Conservation (phyloP, 2,329 filamentous ascomycete species). For the Triangularia setosa region DNA sequence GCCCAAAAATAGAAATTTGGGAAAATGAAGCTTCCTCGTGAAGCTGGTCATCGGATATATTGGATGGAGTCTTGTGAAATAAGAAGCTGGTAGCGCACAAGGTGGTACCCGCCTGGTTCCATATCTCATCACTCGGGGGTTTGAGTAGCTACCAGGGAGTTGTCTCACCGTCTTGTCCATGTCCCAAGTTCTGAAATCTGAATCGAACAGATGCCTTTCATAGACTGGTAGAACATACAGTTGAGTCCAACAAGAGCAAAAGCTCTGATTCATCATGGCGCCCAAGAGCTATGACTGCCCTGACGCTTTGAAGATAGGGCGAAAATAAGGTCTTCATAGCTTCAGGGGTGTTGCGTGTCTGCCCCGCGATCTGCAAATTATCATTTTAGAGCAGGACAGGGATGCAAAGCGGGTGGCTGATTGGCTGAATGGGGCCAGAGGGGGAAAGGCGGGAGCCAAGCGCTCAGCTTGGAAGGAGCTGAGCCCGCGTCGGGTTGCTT, state of each 20-base stretch:
- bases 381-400: neutral
- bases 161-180: neutral
- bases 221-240: neutral
- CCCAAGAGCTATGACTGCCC: neutral
- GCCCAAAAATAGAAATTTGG: neutral
- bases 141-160: neutral
- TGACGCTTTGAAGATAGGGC: neutral
- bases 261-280: neutral
- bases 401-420: neutral
- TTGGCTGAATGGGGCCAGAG: conserved; percentile 7
- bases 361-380: conserved; percentile 6
- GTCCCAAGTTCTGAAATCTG: neutral
- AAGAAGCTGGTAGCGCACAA: conserved; percentile 3
- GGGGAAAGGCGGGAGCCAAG: conserved; percentile 9
- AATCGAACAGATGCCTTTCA: neutral
- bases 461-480: conserved; percentile 22
- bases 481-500: conserved; percentile 4
- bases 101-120: neutral
- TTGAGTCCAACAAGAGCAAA: neutral
- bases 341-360: conserved; percentile 5
- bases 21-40: neutral
- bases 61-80: neutral
- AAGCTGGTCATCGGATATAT: neutral
- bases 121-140: conserved; percentile 3
- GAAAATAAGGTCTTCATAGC: neutral